Base-by-base conservation (phyloP, 345 rosid species). In the Anastatica hierochuntica region DNA sequence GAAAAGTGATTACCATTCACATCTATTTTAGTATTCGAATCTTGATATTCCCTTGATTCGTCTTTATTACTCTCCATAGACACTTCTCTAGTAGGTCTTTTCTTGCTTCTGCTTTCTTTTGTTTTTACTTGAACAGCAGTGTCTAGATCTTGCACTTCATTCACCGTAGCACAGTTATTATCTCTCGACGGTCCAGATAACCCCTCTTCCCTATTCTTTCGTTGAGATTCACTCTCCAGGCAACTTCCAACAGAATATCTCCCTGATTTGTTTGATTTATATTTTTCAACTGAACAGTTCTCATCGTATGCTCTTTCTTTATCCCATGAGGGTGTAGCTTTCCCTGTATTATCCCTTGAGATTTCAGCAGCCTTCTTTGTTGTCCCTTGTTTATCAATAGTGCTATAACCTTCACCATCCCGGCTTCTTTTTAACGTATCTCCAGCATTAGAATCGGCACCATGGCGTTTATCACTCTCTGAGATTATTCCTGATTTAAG, bases 121-220 rank as follows among this genome's bases (percentile, higher is more conserved):
- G 48, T 46, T 56, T 66, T 80, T 46, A 67, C 67, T 53, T 77
- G 79, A 63, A 7, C 63, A 15, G 60, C 46, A 48, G 72, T 58
- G 10, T 30, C 74, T 36, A 31, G 56, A 56, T 68, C 75, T 62
- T 69, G 68, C 33, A 23, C 43, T 47, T 72, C 75, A 62, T 27
- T 53, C 41, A 33, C 75, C 6, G 34, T 63, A 66, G 49, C 78
- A 33, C 58, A 55, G 48, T 26, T 71, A 58, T 61, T 77, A 43
- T 77, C 89, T 77, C 76, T 84, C 6, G 75, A 71, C 49, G 68
- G 58, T 10, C 79, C 72, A 43, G 88, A 78, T 38, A 72, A 79
- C 69, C 53, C 33, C 23, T 72, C 79, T 51, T 76, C 84, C 31
- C 74, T 62, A 69, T 74, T 80, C 67, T 64, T 74, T 51, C 72